phyloP scores from a whole-genome alignment of 176 grass and related monocot species.

The Triticum aestivum region IWGSC_CS_RefSeq_v2.1 NC_057794.1:552245985-552246484 shows the following conservation, averaged over 20 bases:
- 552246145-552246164: constrained; percentile 14
- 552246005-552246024: not conserved
- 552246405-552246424: not conserved
- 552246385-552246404: not conserved
- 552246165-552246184: not conserved
- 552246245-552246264: not conserved
- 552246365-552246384: too few relatives aligned
- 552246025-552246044: constrained; percentile 1
- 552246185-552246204: constrained; percentile 10
- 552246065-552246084: not conserved
- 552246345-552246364: too few relatives aligned
- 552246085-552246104: not conserved
- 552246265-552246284: not conserved
- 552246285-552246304: too few relatives aligned
- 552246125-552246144: not conserved
- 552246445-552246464: not conserved
- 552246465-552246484: not conserved
- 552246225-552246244: not conserved
- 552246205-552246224: not conserved
- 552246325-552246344: too few relatives aligned
- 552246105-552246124: not conserved
- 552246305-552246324: too few relatives aligned
- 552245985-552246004: not conserved
- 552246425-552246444: not conserved
- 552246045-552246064: not conserved